Evolutionary conservation across 2,329 filamentous ascomycete genomes (phyloP).

Genomic region (Aplosporella prunicola): DNA sequence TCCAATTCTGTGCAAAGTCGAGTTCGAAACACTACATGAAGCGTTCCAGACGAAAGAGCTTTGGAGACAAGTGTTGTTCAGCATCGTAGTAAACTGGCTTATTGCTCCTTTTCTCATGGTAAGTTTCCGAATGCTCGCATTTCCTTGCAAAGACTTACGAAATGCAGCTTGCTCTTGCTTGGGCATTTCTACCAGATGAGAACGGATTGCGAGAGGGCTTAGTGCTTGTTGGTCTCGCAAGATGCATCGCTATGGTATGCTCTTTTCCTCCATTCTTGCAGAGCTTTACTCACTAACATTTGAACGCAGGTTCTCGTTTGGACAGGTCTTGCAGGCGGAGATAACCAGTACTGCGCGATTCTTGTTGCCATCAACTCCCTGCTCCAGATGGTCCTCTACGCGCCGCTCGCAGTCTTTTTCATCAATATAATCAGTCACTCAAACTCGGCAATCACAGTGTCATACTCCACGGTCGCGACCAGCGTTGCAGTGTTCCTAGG

Average conservation of each 20-base stretch:
- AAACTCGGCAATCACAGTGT: conserved; percentile 29
- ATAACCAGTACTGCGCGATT: conserved; percentile 69
- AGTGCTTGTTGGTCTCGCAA: conserved; percentile 72
- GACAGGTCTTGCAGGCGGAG: conserved; percentile 68
- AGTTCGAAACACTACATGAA: conserved; percentile 63
- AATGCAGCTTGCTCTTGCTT: conserved; percentile 47
- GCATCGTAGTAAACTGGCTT: conserved; percentile 72
- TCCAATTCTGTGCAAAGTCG: conserved; percentile 79
- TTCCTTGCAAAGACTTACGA: conserved; percentile 27
- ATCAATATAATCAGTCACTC: conserved; percentile 55
- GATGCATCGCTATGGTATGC: conserved; percentile 92
- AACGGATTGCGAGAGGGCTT: conserved; percentile 50
- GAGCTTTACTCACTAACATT: too few species aligned
- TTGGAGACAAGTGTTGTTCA: conserved; percentile 74
- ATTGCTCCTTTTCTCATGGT: conserved; percentile 77
- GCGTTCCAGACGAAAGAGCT: conserved; percentile 52
- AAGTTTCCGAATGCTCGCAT: background rate
- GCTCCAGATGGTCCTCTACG: conserved; percentile 40
- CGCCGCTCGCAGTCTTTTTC: conserved; percentile 40
- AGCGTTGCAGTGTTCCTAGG: conserved; percentile 70
- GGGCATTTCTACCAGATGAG: conserved; percentile 42
- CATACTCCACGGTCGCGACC: conserved; percentile 62
- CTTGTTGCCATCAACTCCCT: conserved; percentile 41
- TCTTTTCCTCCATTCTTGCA: too few species aligned
- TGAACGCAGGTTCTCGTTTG: too few species aligned